A percentile compares a stretch with the other conserved stretches of the same genome.
Conservation (phyloP, 805 yeast species). For the Candida nitratophila region DNA sequence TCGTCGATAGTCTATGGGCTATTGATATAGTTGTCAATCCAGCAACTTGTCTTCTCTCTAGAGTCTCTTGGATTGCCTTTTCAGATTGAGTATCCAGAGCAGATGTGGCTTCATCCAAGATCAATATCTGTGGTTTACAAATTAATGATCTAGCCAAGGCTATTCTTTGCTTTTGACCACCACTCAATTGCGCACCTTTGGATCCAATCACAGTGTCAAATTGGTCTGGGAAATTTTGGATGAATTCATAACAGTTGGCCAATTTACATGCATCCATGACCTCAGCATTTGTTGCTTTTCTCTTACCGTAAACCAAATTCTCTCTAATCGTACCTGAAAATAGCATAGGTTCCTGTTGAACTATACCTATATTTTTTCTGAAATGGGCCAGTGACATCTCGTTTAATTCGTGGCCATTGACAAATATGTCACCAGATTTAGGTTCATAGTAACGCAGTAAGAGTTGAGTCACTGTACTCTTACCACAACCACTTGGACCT, state of each 20-base stretch:
- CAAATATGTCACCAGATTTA: slow-evolving; percentile 47
- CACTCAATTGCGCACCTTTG: slow-evolving; percentile 81
- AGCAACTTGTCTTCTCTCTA: slow-evolving; percentile 45
- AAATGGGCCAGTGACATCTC: slow-evolving; percentile 65
- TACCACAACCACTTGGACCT: slow-evolving; percentile 97
- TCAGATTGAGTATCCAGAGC: slow-evolving; percentile 89
- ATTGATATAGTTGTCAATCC: slow-evolving; percentile 77
- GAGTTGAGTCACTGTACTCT: slow-evolving; percentile 79
- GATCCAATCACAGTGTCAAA: slow-evolving; percentile 81
- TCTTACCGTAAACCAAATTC: slow-evolving; percentile 71
- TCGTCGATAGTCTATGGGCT: slow-evolving; percentile 88
- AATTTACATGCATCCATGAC: slow-evolving; percentile 51
- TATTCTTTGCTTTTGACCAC: slow-evolving; percentile 92
- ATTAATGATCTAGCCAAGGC: slow-evolving; percentile 86
- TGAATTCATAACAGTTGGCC: slow-evolving; percentile 70
- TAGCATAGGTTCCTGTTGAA: slow-evolving; percentile 86
- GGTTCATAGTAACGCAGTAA: slow-evolving; percentile 84
- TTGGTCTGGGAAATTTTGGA: slow-evolving; percentile 72
- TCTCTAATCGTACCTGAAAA: slow-evolving; percentile 83
- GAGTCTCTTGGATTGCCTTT: slow-evolving; percentile 71
- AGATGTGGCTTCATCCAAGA: slow-evolving; percentile 91
- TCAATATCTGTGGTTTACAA: slow-evolving; percentile 69
- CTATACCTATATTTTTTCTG: slow-evolving; percentile 77
- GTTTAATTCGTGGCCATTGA: slow-evolving; percentile 59
- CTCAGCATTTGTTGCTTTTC: slow-evolving; percentile 54